phyloP scores from a whole-genome alignment of 441 rosid species.

The Gossypium trilobum region DNA sequence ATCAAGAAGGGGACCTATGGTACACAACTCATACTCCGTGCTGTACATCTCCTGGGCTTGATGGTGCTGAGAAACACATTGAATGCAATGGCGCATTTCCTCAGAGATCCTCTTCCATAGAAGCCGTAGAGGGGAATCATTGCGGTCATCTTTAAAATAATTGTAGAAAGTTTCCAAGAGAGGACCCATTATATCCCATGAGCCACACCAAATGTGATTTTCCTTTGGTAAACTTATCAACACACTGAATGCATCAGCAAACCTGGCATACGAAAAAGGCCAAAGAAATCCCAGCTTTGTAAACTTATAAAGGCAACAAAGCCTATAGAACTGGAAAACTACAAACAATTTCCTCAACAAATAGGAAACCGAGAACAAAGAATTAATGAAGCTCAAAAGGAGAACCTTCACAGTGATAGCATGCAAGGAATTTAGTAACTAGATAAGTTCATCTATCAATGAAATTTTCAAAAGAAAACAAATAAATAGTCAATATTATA shows the following conservation, averaged over 20 bases:
- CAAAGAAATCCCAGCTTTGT: background rate
- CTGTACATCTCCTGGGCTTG: conserved; percentile 75
- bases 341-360: background rate
- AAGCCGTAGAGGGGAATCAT: conserved; percentile 68
- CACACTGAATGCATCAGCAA: conserved; percentile 65
- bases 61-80: conserved; percentile 87
- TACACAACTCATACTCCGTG: conserved; percentile 57
- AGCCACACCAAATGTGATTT: conserved; percentile 78
- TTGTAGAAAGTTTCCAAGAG: conserved; percentile 84
- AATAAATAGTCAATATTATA: background rate
- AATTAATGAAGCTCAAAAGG: conserved; percentile 1
- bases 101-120: conserved; percentile 73
- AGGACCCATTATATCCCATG: conserved; percentile 80
- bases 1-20: conserved; percentile 72
- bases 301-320: background rate
- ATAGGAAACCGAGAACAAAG: background rate
- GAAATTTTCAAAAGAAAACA: conserved; percentile 1
- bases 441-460: background rate
- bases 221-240: conserved; percentile 62
- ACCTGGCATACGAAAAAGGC: conserved; percentile 40
- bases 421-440: background rate
- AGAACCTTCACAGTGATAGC: background rate
- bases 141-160: conserved; percentile 59
- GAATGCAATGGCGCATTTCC: conserved; percentile 69
- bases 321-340: background rate